Conservation (phyloP, 2,329 filamentous ascomycete species). For the Ascocoryne sarcoides region DNA sequence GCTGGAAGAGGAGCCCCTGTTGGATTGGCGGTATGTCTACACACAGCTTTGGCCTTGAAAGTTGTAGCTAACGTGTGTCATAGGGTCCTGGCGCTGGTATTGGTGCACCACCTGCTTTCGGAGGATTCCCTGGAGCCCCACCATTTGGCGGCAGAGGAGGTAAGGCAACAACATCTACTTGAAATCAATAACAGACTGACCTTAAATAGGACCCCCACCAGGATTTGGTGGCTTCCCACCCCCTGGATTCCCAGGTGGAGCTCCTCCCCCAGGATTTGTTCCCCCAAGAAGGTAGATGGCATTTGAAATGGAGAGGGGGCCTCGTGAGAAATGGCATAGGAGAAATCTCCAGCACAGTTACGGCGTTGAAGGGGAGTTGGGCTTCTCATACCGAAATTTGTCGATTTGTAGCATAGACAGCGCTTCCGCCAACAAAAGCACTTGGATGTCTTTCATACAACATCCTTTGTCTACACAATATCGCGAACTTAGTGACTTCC, state of each 20-base stretch:
- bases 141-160: constrained; percentile 43
- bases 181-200: neutral
- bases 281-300: constrained; percentile 26
- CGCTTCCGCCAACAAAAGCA: constrained; percentile 4
- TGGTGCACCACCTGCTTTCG: constrained; percentile 57
- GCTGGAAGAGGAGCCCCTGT: constrained; percentile 78
- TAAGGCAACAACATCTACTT: constrained; percentile 31
- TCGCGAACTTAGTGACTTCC: too few relatives aligned
- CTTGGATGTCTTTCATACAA: too few relatives aligned
- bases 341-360: constrained; percentile 22
- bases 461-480: too few relatives aligned
- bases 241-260: constrained; percentile 42
- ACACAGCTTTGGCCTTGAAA: neutral
- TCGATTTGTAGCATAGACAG: constrained; percentile 27
- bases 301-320: constrained; percentile 1
- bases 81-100: constrained; percentile 79
- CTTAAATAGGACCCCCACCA: constrained; percentile 26
- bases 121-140: constrained; percentile 37
- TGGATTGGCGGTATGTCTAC: constrained; percentile 61
- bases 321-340: constrained; percentile 11
- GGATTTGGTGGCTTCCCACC: constrained; percentile 44
- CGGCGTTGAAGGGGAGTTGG: constrained; percentile 28
- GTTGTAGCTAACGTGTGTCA: constrained; percentile 19
- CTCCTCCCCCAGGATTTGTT: constrained; percentile 40
- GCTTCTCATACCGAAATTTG: constrained; percentile 25